Evolutionary conservation across 2,329 filamentous ascomycete genomes (phyloP).

Genomic region (Trichophaea hybrida): DNA sequence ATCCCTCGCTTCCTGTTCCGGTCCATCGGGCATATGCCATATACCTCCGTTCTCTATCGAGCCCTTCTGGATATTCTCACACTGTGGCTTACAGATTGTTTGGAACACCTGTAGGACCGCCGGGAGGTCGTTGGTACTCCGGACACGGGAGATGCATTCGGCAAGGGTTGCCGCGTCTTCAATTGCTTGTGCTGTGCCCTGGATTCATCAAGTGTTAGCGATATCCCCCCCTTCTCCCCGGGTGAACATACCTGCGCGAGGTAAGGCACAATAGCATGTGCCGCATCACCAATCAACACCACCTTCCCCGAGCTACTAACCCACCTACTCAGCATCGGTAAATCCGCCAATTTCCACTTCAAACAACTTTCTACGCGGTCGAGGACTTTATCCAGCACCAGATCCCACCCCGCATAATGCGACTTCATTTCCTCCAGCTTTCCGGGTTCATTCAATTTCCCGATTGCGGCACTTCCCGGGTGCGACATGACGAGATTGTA

Average conservation of each 20-base stretch:
- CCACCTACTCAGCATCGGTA: slow-evolving; percentile 34
- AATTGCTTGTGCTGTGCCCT: not conserved
- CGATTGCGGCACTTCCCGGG: not conserved
- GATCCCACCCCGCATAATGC: slow-evolving; percentile 18
- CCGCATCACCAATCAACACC: slow-evolving; percentile 2
- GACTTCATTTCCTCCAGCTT: slow-evolving; percentile 13
- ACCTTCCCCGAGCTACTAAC: slow-evolving; percentile 28
- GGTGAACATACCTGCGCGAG: slow-evolving; percentile 32
- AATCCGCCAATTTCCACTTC: slow-evolving; percentile 42
- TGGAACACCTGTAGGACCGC: slow-evolving; percentile 41
- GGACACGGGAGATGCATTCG: slow-evolving; percentile 20
- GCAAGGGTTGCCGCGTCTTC: slow-evolving; percentile 1
- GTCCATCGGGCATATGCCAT: slow-evolving; percentile 44
- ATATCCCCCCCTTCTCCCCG: too few species aligned
- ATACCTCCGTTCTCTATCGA: slow-evolving; percentile 41
- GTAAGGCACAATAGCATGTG: slow-evolving; percentile 45
- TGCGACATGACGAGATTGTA: slow-evolving; percentile 4
- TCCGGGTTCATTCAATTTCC: not conserved
- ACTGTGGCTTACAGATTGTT: slow-evolving; percentile 42
- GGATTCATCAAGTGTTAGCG: not conserved
- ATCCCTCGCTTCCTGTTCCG: slow-evolving; percentile 45
- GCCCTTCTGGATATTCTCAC: slow-evolving; percentile 40
- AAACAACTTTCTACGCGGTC: slow-evolving; percentile 32
- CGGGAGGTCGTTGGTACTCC: slow-evolving; percentile 28
- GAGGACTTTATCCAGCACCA: slow-evolving; percentile 19